phyloP scores from a whole-genome alignment of 225 moss, liverwort and hornwort species.

The Asterella californica region DNA sequence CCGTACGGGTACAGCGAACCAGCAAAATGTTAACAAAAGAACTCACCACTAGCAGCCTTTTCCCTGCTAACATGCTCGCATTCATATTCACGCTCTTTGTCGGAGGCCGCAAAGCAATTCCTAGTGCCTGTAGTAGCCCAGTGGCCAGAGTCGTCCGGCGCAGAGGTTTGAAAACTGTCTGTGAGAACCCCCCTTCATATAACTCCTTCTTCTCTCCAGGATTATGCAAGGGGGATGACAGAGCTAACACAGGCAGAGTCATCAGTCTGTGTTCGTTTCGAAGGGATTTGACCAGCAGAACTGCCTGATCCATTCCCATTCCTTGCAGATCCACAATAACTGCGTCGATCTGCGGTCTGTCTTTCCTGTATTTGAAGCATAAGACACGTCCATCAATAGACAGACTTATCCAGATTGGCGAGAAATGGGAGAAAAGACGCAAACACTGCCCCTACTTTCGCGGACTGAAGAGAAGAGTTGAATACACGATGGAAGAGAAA shows the following conservation, averaged over 20 bases:
- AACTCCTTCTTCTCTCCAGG: constrained; percentile 48
- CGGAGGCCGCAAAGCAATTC: constrained; percentile 51
- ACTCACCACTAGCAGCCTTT: constrained; percentile 69
- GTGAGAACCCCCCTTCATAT: constrained; percentile 54
- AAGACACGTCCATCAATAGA: background rate
- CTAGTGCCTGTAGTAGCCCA: constrained; percentile 59
- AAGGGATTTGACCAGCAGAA: constrained; percentile 52
- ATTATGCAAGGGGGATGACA: constrained; percentile 52
- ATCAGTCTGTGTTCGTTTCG: constrained; percentile 31
- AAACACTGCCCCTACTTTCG: background rate
- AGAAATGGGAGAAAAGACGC: too few species aligned
- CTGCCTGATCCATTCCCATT: constrained; percentile 42
- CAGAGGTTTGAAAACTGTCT: constrained; percentile 73
- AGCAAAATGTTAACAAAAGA: background rate
- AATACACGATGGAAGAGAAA: background rate
- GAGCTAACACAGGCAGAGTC: constrained; percentile 58
- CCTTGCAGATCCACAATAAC: constrained; percentile 78
- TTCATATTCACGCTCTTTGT: constrained; percentile 43
- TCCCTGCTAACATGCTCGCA: constrained; percentile 63
- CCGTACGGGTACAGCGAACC: background rate
- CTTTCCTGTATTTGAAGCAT: constrained; percentile 35
- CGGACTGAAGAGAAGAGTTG: background rate
- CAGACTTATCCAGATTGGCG: background rate
- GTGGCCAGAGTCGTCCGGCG: constrained; percentile 68
- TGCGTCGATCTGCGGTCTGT: constrained; percentile 49